Evolutionary conservation across 2,329 filamentous ascomycete species (phyloP).

Genomic region (Acrocalymma vagum): DNA sequence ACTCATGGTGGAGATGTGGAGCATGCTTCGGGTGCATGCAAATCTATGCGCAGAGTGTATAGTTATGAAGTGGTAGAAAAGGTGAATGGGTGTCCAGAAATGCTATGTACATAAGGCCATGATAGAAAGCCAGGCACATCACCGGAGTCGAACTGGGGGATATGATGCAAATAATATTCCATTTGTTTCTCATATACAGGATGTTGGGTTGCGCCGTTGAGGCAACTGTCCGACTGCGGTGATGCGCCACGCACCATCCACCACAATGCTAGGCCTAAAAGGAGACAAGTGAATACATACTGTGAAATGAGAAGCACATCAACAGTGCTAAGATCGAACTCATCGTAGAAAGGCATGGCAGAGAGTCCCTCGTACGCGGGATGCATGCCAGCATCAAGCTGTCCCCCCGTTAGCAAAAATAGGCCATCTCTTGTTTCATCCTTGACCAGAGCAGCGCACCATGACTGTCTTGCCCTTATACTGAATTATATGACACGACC

Average conservation of each 20-base stretch:
- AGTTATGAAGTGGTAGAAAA: conserved; percentile 4
- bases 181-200: conserved; percentile 52
- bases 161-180: conserved; percentile 48
- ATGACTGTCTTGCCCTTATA: conserved; percentile 99
- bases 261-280: conserved; percentile 23
- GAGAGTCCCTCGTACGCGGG: conserved; percentile 95
- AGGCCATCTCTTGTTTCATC: neutral
- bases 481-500: conserved; percentile 96
- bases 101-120: conserved; percentile 30
- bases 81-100: conserved; percentile 2
- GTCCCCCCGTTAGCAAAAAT: conserved; percentile 31
- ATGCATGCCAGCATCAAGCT: conserved; percentile 98
- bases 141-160: conserved; percentile 44
- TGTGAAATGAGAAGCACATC: conserved; percentile 98
- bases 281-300: conserved; percentile 70
- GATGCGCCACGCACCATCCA: conserved; percentile 37
- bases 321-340: conserved; percentile 96
- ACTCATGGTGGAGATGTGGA: neutral
- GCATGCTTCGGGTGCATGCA: neutral
- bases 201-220: conserved; percentile 26
- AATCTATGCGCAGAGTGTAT: no score
- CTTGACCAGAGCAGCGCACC: conserved; percentile 64
- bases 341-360: conserved; percentile 95
- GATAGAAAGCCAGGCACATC: conserved; percentile 38
- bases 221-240: conserved; percentile 41